Evolutionary conservation across 176 grass and related monocot species (phyloP).

Genomic region (Puya raimondii): DNA sequence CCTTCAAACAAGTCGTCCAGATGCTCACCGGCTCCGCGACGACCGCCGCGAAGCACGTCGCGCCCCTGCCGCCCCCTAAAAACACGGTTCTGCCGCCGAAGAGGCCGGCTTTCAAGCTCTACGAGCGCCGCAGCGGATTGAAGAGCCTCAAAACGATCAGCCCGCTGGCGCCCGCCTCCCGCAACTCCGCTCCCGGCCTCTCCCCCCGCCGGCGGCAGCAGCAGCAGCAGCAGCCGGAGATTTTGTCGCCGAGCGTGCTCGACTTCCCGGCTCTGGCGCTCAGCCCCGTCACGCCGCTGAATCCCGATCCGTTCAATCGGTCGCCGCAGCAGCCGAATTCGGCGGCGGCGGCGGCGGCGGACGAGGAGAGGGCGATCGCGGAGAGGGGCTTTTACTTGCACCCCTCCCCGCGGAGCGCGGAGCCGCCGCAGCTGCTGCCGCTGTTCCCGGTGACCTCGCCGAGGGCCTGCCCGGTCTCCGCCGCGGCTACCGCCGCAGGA

Average conservation of each 20-base stretch:
- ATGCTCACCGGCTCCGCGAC: conserved; percentile 56
- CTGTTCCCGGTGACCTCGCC: conserved; percentile 86
- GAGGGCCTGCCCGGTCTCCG: conserved; percentile 26
- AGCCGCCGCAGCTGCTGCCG: conserved; percentile 76
- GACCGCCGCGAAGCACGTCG: conserved; percentile 13
- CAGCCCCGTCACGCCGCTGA: conserved; percentile 71
- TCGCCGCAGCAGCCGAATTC: conserved; percentile 33
- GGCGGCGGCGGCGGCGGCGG: conserved; percentile 32
- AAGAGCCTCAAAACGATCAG: conserved; percentile 76
- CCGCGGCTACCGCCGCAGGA: not conserved
- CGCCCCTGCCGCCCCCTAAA: not conserved
- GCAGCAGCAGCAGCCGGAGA: conserved; percentile 11
- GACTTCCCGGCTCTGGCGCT: conserved; percentile 72
- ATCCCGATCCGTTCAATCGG: conserved; percentile 61
- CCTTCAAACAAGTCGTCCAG: conserved; percentile 87
- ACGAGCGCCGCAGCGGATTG: conserved; percentile 51
- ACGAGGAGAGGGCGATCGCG: conserved; percentile 76
- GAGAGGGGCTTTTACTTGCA: conserved; percentile 84
- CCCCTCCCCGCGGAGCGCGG: conserved; percentile 63
- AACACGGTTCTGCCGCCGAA: conserved; percentile 5
- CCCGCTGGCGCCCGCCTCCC: conserved; percentile 29
- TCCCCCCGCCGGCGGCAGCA: too few species aligned
- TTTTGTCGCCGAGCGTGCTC: conserved; percentile 60
- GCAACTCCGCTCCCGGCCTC: not conserved
- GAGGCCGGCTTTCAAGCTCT: conserved; percentile 66